Evolutionary conservation across 257 asterid species (phyloP).

Genomic region (Solanum sitiens): DNA sequence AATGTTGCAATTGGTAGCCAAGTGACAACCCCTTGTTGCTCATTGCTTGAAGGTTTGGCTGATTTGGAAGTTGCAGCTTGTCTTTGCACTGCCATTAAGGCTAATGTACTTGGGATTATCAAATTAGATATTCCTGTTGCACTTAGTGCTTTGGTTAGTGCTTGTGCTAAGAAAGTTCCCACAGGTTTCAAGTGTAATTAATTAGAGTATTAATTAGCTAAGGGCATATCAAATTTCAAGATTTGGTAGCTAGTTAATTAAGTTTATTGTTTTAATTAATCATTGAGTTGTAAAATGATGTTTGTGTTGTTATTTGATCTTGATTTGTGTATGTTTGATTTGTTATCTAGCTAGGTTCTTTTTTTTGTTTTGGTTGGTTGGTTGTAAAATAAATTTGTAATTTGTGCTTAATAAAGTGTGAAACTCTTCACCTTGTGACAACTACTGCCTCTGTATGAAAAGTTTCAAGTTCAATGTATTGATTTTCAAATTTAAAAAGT

Average conservation of each 20-base stretch:
- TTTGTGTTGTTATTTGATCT: not conserved
- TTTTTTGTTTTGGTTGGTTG: not conserved
- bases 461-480: not conserved
- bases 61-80: slow-evolving; percentile 64
- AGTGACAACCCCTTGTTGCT: slow-evolving; percentile 3
- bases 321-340: not conserved
- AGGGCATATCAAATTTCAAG: not conserved
- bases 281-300: not conserved
- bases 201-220: not conserved
- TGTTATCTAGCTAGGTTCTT: not conserved
- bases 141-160: slow-evolving; percentile 50
- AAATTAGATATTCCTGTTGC: slow-evolving; percentile 69
- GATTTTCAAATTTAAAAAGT: too few relatives aligned
- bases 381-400: not conserved
- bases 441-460: not conserved
- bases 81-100: slow-evolving; percentile 12
- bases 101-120: slow-evolving; percentile 44
- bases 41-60: slow-evolving; percentile 5
- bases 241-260: not conserved
- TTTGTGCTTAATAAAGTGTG: not conserved
- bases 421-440: not conserved
- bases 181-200: slow-evolving; percentile 56
- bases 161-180: slow-evolving; percentile 59
- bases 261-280: not conserved
- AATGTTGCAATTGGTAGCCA: slow-evolving; percentile 1